Conservation (phyloP, 73 alveolate genomes). For the Blepharisma stoltei region DNA sequence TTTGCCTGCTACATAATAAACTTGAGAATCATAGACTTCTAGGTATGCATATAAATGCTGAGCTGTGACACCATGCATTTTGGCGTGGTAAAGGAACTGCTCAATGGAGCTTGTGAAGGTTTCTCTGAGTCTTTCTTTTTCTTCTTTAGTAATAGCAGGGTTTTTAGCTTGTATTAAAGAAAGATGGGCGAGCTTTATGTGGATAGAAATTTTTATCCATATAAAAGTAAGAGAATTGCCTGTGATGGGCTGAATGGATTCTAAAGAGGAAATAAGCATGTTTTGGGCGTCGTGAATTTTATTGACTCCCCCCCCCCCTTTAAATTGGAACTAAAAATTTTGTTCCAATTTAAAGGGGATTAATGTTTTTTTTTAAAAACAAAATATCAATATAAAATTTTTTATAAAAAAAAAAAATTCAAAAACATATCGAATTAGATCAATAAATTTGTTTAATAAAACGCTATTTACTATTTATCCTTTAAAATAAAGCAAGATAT, state of each 20-base stretch:
- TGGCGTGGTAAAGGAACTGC: constrained; percentile 2
- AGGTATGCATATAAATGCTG: constrained; percentile 4
- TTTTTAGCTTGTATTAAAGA: not conserved
- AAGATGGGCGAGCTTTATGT: not conserved
- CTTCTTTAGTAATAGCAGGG: not conserved
- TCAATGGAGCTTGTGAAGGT: not conserved
- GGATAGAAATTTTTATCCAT: constrained; percentile 24
- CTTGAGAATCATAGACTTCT: not conserved
- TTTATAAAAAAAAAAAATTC: too few relatives aligned
- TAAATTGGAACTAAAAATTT: too few relatives aligned
- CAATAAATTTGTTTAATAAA: too few relatives aligned
- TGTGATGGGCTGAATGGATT: constrained; percentile 35
- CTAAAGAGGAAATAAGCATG: constrained; percentile 39
- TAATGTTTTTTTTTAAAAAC: too few relatives aligned
- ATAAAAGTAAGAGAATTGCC: constrained; percentile 30
- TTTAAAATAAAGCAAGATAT: too few relatives aligned
- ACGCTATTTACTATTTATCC: too few relatives aligned
- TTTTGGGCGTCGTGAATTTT: constrained; percentile 45
- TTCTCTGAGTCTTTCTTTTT: not conserved
- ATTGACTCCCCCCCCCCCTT: too few relatives aligned
- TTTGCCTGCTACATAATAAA: not conserved
- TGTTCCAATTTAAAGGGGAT: too few relatives aligned
- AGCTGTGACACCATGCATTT: constrained; percentile 12
- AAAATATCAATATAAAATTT: too few relatives aligned
- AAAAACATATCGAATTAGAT: too few relatives aligned